Evolutionary conservation across 306 rosid genomes (phyloP).

Genomic region (Cicer bijugum): DNA sequence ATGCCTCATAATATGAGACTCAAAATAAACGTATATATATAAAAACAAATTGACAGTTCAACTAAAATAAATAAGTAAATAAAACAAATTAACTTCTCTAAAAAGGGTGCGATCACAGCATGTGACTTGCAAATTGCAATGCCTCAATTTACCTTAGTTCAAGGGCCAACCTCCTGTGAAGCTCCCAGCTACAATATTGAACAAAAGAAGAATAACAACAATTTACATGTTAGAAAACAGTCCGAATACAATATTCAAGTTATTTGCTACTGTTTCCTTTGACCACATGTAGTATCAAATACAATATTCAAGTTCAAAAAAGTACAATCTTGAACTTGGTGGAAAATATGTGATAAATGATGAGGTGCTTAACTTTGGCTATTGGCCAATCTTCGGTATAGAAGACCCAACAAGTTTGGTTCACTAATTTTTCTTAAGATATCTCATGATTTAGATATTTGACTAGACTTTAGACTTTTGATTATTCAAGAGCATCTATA

Average conservation of each 20-base stretch:
- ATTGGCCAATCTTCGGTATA: neutral
- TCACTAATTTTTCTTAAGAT: neutral
- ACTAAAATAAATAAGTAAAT: too few species aligned
- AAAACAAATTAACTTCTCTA: constrained; percentile 3
- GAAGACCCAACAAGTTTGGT: neutral
- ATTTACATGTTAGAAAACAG: constrained; percentile 1
- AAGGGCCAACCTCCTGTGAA: constrained; percentile 7
- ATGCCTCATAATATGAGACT: constrained; percentile 19
- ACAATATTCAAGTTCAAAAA: neutral
- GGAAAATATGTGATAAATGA: neutral
- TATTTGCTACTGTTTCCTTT: neutral
- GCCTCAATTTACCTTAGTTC: constrained; percentile 23
- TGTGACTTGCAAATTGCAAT: constrained; percentile 29
- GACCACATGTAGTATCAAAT: neutral
- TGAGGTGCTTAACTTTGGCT: neutral
- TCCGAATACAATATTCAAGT: neutral
- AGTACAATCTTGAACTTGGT: neutral
- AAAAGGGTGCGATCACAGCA: constrained; percentile 22
- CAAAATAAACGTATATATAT: neutral
- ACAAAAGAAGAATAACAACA: constrained; percentile 8
- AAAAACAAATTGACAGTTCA: neutral
- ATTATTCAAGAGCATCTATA: neutral
- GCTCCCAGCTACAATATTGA: constrained; percentile 30
- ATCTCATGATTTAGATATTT: neutral
- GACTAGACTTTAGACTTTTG: neutral